These are phyloP conservation scores for Myxozyma geophila DNA, from an alignment of 805 yeast species.

Conservation along the genomic window DNA sequence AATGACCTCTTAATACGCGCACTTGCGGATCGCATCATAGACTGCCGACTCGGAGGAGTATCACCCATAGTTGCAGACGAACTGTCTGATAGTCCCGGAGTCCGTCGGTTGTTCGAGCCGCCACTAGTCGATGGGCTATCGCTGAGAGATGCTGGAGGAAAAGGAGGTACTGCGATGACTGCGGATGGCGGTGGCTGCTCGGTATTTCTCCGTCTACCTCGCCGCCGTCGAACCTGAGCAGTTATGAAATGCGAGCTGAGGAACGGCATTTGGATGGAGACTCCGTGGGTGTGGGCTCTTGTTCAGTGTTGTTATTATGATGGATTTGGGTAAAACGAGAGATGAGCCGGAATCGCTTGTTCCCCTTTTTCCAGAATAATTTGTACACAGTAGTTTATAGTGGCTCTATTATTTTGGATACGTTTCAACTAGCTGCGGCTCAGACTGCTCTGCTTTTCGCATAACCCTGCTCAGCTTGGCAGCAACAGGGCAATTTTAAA, in stretches of 20 bases:
- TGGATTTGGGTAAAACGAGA: neutral
- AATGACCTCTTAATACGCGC: neutral
- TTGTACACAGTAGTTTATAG: no score
- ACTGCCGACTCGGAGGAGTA: neutral
- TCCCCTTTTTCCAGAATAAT: neutral
- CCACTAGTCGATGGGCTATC: neutral
- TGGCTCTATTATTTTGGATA: neutral
- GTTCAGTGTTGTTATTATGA: neutral
- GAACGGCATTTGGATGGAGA: neutral
- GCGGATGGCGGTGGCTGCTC: neutral
- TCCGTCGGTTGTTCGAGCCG: neutral
- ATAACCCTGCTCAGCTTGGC: no score
- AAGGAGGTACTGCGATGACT: neutral
- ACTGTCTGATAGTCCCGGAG: constrained; percentile 3
- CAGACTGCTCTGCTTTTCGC: no score
- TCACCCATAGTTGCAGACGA: neutral
- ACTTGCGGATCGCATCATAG: constrained; percentile 5
- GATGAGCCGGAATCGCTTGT: neutral
- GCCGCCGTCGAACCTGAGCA: neutral
- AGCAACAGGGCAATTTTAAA: no score
- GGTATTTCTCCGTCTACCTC: constrained; percentile 1
- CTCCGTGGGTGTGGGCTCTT: neutral
- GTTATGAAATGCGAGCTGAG: constrained; percentile 3
- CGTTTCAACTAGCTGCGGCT: no score
- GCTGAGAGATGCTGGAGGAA: neutral